A percentile compares a stretch with the other conserved stretches of the same genome.
phyloP scores from a whole-genome alignment of 306 rosid species.

The Datisca glomerata region DNA sequence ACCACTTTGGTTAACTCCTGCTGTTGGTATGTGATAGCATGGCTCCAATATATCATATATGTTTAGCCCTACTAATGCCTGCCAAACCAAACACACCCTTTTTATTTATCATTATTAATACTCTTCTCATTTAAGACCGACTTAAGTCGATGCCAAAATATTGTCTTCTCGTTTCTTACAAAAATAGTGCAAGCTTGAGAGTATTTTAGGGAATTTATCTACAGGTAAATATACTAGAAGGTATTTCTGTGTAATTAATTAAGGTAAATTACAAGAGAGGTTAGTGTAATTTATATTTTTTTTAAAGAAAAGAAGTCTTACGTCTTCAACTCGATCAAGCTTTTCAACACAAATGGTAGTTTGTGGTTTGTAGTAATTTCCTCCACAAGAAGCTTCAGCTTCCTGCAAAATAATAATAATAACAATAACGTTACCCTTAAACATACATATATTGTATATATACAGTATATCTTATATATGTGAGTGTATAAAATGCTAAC shows the following conservation, averaged over 20 bases:
- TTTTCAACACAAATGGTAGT: constrained; percentile 12
- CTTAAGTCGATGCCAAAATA: too few relatives aligned
- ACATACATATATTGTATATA: too few relatives aligned
- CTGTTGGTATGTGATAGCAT: constrained; percentile 33
- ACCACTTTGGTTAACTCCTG: not conserved
- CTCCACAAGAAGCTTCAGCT: constrained; percentile 31
- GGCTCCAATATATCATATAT: constrained; percentile 58
- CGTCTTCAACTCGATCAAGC: constrained; percentile 19
- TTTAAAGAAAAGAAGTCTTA: constrained; percentile 10
- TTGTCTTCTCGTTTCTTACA: too few relatives aligned
- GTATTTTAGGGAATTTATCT: too few relatives aligned
- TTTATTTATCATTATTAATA: too few relatives aligned
- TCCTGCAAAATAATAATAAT: constrained; percentile 26
- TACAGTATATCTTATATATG: too few relatives aligned
- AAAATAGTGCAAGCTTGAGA: too few relatives aligned
- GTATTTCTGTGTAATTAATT: too few relatives aligned
- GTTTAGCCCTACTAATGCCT: constrained; percentile 46
- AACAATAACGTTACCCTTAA: too few relatives aligned
- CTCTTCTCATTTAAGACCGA: too few relatives aligned
- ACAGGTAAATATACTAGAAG: too few relatives aligned
- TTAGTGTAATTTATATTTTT: too few relatives aligned
- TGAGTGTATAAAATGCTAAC: constrained; percentile 16
- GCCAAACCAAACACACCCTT: not conserved
- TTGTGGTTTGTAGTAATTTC: constrained; percentile 16
- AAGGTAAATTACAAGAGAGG: not conserved